Evolutionary conservation across 1,284 basidiomycete species (phyloP).

Genomic region (Cutaneotrichosporon sp.): DNA sequence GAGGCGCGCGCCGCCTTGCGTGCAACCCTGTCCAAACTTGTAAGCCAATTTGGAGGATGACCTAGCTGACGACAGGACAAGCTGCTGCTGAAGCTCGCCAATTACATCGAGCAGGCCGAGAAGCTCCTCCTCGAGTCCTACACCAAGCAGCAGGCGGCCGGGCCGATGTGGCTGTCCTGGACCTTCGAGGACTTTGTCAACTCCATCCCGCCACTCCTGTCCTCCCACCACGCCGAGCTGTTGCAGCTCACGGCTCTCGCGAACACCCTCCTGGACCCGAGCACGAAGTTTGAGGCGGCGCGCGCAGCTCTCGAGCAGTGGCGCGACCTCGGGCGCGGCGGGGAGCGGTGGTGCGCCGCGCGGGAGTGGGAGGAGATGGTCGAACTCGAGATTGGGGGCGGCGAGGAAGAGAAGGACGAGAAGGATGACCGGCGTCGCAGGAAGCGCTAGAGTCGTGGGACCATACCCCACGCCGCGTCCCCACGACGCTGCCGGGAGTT

Average conservation of each 20-base stretch:
- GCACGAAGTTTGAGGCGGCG: slow-evolving; percentile 43
- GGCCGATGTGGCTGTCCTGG: slow-evolving; percentile 50
- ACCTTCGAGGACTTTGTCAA: slow-evolving; percentile 48
- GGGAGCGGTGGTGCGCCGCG: slow-evolving; percentile 37
- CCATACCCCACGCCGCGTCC: not conserved
- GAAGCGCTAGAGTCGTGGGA: not conserved
- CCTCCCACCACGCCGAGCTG: slow-evolving; percentile 38
- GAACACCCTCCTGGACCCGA: slow-evolving; percentile 25
- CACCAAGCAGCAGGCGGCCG: slow-evolving; percentile 29
- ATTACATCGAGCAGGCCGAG: slow-evolving; percentile 45
- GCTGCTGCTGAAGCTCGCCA: slow-evolving; percentile 36
- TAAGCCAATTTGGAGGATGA: slow-evolving; percentile 22
- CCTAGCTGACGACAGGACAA: slow-evolving; percentile 31
- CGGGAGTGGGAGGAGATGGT: slow-evolving; percentile 50
- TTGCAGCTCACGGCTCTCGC: slow-evolving; percentile 28
- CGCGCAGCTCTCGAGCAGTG: slow-evolving; percentile 44
- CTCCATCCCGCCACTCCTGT: slow-evolving; percentile 37
- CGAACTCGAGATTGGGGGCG: slow-evolving; percentile 35
- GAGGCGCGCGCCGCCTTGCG: slow-evolving; percentile 26
- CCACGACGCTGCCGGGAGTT: not conserved
- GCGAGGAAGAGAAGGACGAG: slow-evolving; percentile 6
- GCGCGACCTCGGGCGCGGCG: slow-evolving; percentile 40
- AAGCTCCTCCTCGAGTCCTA: slow-evolving; percentile 45
- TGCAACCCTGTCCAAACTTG: slow-evolving; percentile 38
- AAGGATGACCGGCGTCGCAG: not conserved